Evolutionary conservation across 2,329 filamentous ascomycete genomes (phyloP).

Genomic region (Monilinia fructicola): DNA sequence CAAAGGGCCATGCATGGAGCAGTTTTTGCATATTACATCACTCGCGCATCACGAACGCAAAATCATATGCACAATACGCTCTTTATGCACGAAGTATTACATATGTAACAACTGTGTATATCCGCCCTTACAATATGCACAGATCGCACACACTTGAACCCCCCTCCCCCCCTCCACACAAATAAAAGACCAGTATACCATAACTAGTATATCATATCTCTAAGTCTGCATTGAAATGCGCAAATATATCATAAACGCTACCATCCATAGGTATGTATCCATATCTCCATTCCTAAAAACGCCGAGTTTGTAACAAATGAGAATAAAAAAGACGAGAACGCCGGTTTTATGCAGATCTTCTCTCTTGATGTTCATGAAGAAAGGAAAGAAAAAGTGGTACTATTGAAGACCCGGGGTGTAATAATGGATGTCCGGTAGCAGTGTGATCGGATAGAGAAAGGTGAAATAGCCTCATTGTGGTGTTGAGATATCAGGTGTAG

Average conservation of each 20-base stretch:
- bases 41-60: not conserved
- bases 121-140: not conserved
- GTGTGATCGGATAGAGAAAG: not conserved
- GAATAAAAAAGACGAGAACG: not conserved
- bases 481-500: not conserved
- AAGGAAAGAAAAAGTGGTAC: constrained; percentile 9
- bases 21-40: not conserved
- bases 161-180: not conserved
- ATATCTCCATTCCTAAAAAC: constrained; percentile 10
- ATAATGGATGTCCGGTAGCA: constrained; percentile 4
- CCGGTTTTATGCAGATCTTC: constrained; percentile 13
- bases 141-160: not conserved
- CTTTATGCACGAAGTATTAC: not conserved
- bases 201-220: constrained; percentile 5
- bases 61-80: not conserved
- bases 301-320: constrained; percentile 9
- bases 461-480: not conserved
- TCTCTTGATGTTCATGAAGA: constrained; percentile 4
- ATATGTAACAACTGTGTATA: not conserved
- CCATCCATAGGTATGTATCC: constrained; percentile 17
- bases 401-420: not conserved
- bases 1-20: not conserved
- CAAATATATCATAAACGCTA: constrained; percentile 14
- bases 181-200: not conserved
- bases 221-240: constrained; percentile 11